A percentile compares a stretch with the other conserved stretches of the same genome.
Conservation (phyloP, 495 filamentous ascomycete species). For the Podospora fimiseda region DNA sequence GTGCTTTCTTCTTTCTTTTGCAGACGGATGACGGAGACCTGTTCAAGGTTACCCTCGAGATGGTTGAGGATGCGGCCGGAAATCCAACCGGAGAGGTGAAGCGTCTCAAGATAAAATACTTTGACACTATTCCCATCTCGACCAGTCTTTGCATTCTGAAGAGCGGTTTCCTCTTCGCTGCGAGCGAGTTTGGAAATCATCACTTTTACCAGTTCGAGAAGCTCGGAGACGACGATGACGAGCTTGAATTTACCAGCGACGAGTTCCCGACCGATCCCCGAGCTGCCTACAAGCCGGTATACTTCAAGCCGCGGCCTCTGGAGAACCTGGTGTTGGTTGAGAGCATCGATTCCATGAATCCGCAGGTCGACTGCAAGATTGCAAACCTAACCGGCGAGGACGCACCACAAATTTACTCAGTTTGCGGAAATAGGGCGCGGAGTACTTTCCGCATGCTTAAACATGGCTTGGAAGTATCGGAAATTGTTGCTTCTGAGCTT, state of each 20-base stretch:
- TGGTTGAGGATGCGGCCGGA: conserved; percentile 73
- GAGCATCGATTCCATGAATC: conserved; percentile 83
- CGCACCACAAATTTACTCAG: conserved; percentile 90
- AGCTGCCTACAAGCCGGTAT: conserved; percentile 63
- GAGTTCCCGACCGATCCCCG: conserved; percentile 67
- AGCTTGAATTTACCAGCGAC: conserved; percentile 78
- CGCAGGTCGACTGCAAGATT: conserved; percentile 82
- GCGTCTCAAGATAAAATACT: conserved; percentile 90
- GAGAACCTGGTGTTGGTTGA: conserved; percentile 82
- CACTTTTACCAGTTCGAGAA: conserved; percentile 97
- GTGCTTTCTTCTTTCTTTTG: conserved; percentile 92
- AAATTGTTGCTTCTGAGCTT: conserved; percentile 88
- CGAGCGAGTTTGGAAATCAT: conserved; percentile 86
- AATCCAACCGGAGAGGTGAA: conserved; percentile 73
- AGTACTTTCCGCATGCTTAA: conserved; percentile 88
- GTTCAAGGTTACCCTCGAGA: conserved; percentile 92
- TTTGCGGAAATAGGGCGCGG: conserved; percentile 80
- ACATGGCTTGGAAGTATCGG: conserved; percentile 85
- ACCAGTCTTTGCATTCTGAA: conserved; percentile 85
- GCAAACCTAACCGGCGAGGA: conserved; percentile 85
- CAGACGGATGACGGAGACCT: conserved; percentile 95
- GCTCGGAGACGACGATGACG: conserved; percentile 91
- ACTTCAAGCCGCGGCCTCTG: conserved; percentile 72
- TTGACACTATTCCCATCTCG: conserved; percentile 88
- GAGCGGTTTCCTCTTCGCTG: conserved; percentile 91